Conservation (phyloP, 2,329 filamentous ascomycete genomes). For the Ceratocystis cacaofunesta region DNA sequence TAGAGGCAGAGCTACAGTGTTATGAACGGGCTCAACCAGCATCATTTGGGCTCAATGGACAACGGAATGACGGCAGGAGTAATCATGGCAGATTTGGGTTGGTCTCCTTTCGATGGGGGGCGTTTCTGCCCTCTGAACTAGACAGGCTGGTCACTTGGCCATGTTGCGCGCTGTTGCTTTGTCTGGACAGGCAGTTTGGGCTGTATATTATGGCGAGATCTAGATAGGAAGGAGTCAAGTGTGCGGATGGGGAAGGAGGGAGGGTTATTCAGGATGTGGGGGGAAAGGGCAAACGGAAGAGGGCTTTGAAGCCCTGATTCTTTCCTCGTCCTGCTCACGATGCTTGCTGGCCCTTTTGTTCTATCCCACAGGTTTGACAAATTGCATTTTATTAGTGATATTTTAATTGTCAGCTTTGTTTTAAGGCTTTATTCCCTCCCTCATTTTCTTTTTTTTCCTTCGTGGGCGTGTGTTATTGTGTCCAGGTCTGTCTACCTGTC, state of each 20-base stretch:
- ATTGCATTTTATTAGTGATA: neutral
- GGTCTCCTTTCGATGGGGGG: neutral
- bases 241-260: neutral
- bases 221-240: neutral
- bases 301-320: neutral
- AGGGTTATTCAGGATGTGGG: neutral
- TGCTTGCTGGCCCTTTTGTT: conserved; percentile 1
- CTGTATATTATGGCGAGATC: neutral
- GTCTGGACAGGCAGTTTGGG: neutral
- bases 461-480: neutral
- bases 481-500: neutral
- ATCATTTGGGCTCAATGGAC: neutral
- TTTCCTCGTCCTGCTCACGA: neutral
- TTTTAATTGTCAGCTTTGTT: neutral
- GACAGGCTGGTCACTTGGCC: neutral
- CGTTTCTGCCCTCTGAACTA: no score
- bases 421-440: neutral
- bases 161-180: neutral
- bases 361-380: neutral
- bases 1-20: neutral
- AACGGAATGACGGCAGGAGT: neutral
- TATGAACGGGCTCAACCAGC: neutral
- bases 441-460: neutral
- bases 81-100: neutral
- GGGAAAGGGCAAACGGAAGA: neutral